Evolutionary conservation across 2,329 filamentous ascomycete species (phyloP).

Genomic region (Bisporella sp.): DNA sequence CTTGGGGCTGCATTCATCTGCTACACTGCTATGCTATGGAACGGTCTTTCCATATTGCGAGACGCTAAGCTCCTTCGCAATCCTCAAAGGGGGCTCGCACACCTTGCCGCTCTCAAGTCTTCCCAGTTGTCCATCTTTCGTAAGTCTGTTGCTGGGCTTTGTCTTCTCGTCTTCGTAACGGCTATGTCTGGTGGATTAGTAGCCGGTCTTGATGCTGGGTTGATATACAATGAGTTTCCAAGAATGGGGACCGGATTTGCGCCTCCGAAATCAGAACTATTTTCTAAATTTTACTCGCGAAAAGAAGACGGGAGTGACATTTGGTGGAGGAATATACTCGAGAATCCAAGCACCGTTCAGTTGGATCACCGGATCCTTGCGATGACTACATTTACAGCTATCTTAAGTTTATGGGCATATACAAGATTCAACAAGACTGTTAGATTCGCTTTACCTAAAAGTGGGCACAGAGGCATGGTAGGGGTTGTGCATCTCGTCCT

Average conservation of each 20-base stretch:
- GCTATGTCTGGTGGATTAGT: constrained; percentile 92
- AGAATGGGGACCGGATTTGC: constrained; percentile 83
- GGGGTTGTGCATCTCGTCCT: constrained; percentile 79
- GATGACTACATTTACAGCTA: constrained; percentile 76
- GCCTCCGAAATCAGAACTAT: constrained; percentile 77
- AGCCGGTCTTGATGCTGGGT: constrained; percentile 86
- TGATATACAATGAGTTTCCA: constrained; percentile 99
- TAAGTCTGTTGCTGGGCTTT: constrained; percentile 62
- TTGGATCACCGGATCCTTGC: constrained; percentile 92
- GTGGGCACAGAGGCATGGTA: constrained; percentile 61
- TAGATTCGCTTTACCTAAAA: constrained; percentile 50
- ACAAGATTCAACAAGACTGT: constrained; percentile 57
- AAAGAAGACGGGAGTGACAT: constrained; percentile 72
- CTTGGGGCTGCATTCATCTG: constrained; percentile 85
- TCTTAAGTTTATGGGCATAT: constrained; percentile 77
- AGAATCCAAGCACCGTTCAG: constrained; percentile 94
- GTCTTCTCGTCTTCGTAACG: constrained; percentile 75
- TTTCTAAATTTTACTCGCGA: constrained; percentile 78
- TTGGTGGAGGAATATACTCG: constrained; percentile 95
- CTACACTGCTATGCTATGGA: constrained; percentile 91
- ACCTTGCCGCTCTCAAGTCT: constrained; percentile 54
- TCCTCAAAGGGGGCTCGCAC: constrained; percentile 53
- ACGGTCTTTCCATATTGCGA: constrained; percentile 77
- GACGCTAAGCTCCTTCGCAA: constrained; percentile 64
- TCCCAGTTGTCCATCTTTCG: constrained; percentile 69